phyloP scores from a whole-genome alignment of 2,329 filamentous ascomycete genomes.

The Karstenula rhodostoma region DNA sequence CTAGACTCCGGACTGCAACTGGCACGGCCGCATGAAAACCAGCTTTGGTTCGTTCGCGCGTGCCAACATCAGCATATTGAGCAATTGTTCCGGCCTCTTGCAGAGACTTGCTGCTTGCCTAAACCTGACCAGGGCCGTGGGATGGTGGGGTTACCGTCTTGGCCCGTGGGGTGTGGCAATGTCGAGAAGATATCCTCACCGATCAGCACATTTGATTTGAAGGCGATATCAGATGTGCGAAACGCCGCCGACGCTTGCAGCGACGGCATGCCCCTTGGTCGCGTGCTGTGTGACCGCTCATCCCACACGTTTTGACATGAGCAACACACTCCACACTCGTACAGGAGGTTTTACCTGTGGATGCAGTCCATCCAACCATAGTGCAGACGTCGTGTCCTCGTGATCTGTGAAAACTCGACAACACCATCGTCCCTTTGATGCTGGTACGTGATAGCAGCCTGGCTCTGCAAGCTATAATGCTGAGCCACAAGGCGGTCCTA shows the following conservation, averaged over 20 bases:
- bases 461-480: too few species aligned
- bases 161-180: conserved; percentile 8
- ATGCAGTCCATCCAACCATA: not conserved
- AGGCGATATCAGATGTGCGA: not conserved
- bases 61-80: not conserved
- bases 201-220: conserved; percentile 16
- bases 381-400: not conserved
- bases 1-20: conserved; percentile 9
- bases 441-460: too few species aligned
- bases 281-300: conserved; percentile 3
- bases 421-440: too few species aligned
- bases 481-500: not conserved
- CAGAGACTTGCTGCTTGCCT: conserved; percentile 3
- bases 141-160: conserved; percentile 12
- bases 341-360: not conserved
- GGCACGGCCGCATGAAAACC: conserved; percentile 11
- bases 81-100: conserved; percentile 9
- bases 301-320: not conserved
- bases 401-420: too few species aligned
- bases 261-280: not conserved
- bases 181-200: conserved; percentile 4
- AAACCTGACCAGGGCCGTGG: conserved; percentile 3
- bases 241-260: not conserved
- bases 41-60: not conserved
- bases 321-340: not conserved